These are phyloP conservation scores for Diaporthe helianthi DNA, from an alignment of 2,329 filamentous ascomycete species.

Conservation along the genomic window DNA sequence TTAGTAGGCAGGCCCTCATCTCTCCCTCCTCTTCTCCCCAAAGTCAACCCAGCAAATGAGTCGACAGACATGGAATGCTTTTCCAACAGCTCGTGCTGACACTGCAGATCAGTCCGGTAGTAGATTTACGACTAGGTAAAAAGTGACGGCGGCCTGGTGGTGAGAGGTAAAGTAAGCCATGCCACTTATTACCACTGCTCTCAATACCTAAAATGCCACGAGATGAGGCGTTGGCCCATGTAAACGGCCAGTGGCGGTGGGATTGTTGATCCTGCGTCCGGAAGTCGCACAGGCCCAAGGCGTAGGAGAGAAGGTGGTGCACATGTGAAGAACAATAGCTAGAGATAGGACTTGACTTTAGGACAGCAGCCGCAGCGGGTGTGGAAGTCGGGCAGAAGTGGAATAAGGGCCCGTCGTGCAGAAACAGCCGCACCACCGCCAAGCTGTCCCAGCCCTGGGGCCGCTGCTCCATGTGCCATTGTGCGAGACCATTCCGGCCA, in stretches of 20 bases:
- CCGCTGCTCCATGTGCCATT: not conserved
- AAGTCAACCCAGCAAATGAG: not conserved
- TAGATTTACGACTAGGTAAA: not conserved
- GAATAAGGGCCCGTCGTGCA: conserved; percentile 2
- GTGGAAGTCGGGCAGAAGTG: not conserved
- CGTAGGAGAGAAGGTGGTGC: not conserved
- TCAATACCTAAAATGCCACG: not conserved
- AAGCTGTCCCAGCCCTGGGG: not conserved
- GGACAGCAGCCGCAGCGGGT: too few relatives aligned
- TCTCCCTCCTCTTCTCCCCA: not conserved
- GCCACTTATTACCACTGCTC: not conserved
- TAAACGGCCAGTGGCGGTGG: too few relatives aligned
- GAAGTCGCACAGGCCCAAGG: not conserved
- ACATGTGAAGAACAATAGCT: not conserved
- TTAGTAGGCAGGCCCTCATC: too few relatives aligned
- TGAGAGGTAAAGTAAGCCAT: not conserved
- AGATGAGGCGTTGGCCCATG: not conserved
- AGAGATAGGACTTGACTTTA: too few relatives aligned
- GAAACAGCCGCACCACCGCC: not conserved
- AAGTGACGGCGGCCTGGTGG: not conserved
- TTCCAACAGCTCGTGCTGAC: not conserved
- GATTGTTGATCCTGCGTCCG: not conserved
- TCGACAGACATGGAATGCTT: too few relatives aligned
- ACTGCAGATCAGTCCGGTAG: not conserved
- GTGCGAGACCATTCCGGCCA: not conserved